phyloP scores from a whole-genome alignment of 2,329 filamentous ascomycete genomes.

The Aspergillus arachidicola region DNA sequence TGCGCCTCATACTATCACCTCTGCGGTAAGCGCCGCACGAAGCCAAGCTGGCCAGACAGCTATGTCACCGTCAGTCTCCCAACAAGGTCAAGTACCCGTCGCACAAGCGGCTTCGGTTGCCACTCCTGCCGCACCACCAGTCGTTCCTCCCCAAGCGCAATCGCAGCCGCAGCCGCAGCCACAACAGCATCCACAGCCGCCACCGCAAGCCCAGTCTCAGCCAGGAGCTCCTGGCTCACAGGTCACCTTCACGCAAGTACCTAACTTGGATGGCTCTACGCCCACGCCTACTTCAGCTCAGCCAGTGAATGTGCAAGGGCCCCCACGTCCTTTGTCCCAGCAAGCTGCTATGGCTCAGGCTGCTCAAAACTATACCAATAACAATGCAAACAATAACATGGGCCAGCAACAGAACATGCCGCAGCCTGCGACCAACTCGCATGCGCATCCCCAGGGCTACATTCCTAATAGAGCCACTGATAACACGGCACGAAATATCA shows the following conservation, averaged over 20 bases:
- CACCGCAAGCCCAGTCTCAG: slow-evolving; percentile 31
- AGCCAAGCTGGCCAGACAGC: slow-evolving; percentile 41
- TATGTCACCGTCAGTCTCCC: slow-evolving; percentile 40
- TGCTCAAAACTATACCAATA: slow-evolving; percentile 46
- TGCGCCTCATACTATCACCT: slow-evolving; percentile 51
- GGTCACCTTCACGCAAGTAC: slow-evolving; percentile 33
- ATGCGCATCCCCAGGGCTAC: slow-evolving; percentile 46
- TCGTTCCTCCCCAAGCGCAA: slow-evolving; percentile 16
- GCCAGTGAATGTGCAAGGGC: slow-evolving; percentile 35
- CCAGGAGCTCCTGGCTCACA: slow-evolving; percentile 33
- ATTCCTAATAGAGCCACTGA: slow-evolving; percentile 45
- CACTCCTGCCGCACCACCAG: slow-evolving; percentile 27
- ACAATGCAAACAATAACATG: slow-evolving; percentile 23
- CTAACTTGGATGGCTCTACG: slow-evolving; percentile 36
- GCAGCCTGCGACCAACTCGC: slow-evolving; percentile 36
- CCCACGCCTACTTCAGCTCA: slow-evolving; percentile 35
- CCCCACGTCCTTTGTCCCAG: slow-evolving; percentile 48
- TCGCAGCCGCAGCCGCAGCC: slow-evolving; percentile 1
- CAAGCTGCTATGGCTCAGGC: slow-evolving; percentile 50
- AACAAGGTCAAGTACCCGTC: slow-evolving; percentile 34
- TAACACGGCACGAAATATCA: slow-evolving; percentile 52
- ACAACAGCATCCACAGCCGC: slow-evolving; percentile 20
- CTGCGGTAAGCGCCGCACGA: slow-evolving; percentile 49
- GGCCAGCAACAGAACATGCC: slow-evolving; percentile 30
- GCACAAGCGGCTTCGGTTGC: slow-evolving; percentile 29